Percentiles rank a stretch among this genome's conserved stretches.
Conservation (phyloP, 306 rosid genomes). For the Rubus parviflorus region DNA sequence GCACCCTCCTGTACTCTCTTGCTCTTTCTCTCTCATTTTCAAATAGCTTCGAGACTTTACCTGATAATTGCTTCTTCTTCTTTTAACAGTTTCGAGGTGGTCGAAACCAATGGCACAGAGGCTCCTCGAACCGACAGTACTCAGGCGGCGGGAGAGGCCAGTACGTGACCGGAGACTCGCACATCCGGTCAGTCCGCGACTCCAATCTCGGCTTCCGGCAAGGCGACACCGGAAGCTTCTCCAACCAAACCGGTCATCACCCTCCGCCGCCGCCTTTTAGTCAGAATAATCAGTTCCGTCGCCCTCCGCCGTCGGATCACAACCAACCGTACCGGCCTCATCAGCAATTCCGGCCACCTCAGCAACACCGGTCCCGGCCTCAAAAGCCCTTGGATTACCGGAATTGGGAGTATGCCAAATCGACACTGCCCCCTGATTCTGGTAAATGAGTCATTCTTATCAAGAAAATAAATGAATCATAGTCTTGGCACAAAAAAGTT, state of each 20-base stretch:
- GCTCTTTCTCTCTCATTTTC: constrained; percentile 4
- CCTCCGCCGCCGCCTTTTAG: constrained; percentile 23
- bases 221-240: constrained; percentile 42
- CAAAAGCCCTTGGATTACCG: constrained; percentile 56
- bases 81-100: constrained; percentile 61
- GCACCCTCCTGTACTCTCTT: constrained; percentile 43
- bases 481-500: background rate
- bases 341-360: constrained; percentile 32
- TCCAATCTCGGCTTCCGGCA: constrained; percentile 54
- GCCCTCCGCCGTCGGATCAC: constrained; percentile 21
- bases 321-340: constrained; percentile 25
- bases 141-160: constrained; percentile 42
- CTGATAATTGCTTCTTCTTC: background rate
- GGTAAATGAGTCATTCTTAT: constrained; percentile 39
- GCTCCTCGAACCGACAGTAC: constrained; percentile 47
- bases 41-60: background rate
- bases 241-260: constrained; percentile 30
- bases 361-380: constrained; percentile 27
- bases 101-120: constrained; percentile 35
- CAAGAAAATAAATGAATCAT: background rate
- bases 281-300: constrained; percentile 28
- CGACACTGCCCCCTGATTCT: constrained; percentile 40
- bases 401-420: constrained; percentile 67
- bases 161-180: constrained; percentile 56
- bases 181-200: constrained; percentile 54